These are phyloP conservation scores for Leishmania braziliensis DNA, from an alignment of 208 protist species.

Conservation along the genomic window DNA sequence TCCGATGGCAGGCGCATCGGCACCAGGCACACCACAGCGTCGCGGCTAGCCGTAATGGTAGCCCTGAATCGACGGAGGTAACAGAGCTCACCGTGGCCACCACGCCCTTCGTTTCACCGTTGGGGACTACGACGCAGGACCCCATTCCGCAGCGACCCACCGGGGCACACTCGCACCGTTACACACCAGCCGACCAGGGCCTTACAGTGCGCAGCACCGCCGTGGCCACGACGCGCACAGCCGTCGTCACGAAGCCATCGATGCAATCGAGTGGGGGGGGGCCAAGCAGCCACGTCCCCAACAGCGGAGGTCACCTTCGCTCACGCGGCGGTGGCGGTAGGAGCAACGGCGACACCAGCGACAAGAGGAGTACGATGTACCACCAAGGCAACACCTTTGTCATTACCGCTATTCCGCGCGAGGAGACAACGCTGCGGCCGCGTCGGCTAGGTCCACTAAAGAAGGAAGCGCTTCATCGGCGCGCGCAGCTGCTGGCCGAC, in stretches of 20 bases:
- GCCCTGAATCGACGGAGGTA: neutral
- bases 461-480: slow-evolving; percentile 17
- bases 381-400: slow-evolving; percentile 5
- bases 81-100: neutral
- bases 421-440: slow-evolving; percentile 26
- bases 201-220: neutral
- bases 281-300: neutral
- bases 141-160: neutral
- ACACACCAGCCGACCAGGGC: neutral
- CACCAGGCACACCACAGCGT: neutral
- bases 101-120: neutral
- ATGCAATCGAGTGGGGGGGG: neutral
- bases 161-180: neutral
- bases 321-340: neutral
- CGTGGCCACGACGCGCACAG: too few species aligned
- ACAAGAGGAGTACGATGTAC: neutral
- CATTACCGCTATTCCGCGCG: slow-evolving; percentile 14
- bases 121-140: neutral
- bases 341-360: neutral
- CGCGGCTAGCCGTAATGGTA: neutral
- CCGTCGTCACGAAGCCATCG: too few species aligned
- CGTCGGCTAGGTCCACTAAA: slow-evolving; percentile 15
- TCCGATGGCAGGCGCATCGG: neutral
- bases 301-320: too few species aligned
- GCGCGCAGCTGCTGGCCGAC: slow-evolving; percentile 16